phyloP scores from a whole-genome alignment of 768 basidiomycete species.

The Boletales sp. region DNA sequence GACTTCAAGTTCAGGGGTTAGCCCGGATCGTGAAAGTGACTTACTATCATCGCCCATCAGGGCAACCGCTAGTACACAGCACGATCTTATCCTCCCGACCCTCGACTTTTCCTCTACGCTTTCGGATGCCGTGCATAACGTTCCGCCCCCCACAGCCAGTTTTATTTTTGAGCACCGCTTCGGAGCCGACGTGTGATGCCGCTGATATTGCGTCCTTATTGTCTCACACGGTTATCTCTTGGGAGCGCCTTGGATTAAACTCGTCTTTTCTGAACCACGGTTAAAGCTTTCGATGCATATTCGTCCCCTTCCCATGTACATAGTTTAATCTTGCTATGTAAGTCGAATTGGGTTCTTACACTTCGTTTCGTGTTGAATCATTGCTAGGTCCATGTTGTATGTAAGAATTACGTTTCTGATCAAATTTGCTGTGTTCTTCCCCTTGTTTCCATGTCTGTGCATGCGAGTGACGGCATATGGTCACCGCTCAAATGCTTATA shows the following conservation, averaged over 20 bases:
- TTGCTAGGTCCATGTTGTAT: background rate
- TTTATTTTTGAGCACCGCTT: constrained; percentile 20
- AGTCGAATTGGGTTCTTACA: background rate
- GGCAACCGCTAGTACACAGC: constrained; percentile 48
- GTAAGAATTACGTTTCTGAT: background rate
- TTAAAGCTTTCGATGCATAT: background rate
- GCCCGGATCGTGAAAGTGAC: constrained; percentile 2
- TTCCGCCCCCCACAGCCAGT: constrained; percentile 12
- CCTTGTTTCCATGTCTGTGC: no score
- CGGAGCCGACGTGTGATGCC: constrained; percentile 17
- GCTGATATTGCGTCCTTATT: background rate
- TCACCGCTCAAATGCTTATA: background rate
- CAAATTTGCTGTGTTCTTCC: background rate
- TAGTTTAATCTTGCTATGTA: background rate
- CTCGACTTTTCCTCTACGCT: constrained; percentile 66
- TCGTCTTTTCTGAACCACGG: constrained; percentile 16
- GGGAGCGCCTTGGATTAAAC: constrained; percentile 18
- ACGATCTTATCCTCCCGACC: constrained; percentile 73
- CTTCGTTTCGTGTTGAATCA: background rate
- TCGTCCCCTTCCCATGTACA: background rate
- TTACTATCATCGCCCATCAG: constrained; percentile 11
- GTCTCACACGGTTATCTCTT: constrained; percentile 8
- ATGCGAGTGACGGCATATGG: background rate
- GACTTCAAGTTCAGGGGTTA: constrained; percentile 5
- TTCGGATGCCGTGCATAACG: constrained; percentile 1